phyloP scores from a whole-genome alignment of 768 basidiomycete species.

The Kwoniella shandongensis region DNA sequence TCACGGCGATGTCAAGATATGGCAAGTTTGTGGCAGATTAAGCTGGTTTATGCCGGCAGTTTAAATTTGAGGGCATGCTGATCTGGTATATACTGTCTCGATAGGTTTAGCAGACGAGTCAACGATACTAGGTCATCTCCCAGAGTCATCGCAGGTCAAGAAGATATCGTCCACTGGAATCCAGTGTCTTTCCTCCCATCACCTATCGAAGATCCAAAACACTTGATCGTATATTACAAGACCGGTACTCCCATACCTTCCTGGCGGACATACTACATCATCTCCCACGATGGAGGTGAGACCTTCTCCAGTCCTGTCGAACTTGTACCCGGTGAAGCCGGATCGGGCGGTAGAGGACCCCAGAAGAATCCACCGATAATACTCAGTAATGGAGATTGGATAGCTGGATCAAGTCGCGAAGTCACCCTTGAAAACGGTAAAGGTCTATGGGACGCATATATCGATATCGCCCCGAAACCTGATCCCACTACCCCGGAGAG shows the following conservation, averaged over 20 bases:
- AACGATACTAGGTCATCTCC: slow-evolving; percentile 8
- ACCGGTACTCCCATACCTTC: slow-evolving; percentile 22
- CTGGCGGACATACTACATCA: slow-evolving; percentile 21
- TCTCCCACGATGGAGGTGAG: slow-evolving; percentile 17
- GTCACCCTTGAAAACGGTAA: slow-evolving; percentile 8
- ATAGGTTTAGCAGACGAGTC: slow-evolving; percentile 16
- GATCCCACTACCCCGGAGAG: background rate
- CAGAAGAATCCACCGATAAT: slow-evolving; percentile 26
- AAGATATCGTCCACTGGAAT: slow-evolving; percentile 26
- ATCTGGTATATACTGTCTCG: no score
- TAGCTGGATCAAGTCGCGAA: slow-evolving; percentile 18
- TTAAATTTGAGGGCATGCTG: no score
- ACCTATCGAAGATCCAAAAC: background rate
- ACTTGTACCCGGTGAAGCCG: slow-evolving; percentile 20
- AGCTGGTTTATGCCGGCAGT: background rate
- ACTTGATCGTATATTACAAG: slow-evolving; percentile 22
- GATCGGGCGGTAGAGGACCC: slow-evolving; percentile 26
- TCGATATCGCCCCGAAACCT: slow-evolving; percentile 25
- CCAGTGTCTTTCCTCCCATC: slow-evolving; percentile 25
- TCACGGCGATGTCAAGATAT: slow-evolving; percentile 20
- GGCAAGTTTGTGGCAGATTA: slow-evolving; percentile 10
- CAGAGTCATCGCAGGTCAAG: slow-evolving; percentile 3
- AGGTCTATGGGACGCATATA: slow-evolving; percentile 16
- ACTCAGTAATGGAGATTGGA: slow-evolving; percentile 24
- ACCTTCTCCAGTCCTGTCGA: slow-evolving; percentile 22